Evolutionary conservation across 1,284 basidiomycete genomes (phyloP).

Genomic region (Trichosporon sp.): DNA sequence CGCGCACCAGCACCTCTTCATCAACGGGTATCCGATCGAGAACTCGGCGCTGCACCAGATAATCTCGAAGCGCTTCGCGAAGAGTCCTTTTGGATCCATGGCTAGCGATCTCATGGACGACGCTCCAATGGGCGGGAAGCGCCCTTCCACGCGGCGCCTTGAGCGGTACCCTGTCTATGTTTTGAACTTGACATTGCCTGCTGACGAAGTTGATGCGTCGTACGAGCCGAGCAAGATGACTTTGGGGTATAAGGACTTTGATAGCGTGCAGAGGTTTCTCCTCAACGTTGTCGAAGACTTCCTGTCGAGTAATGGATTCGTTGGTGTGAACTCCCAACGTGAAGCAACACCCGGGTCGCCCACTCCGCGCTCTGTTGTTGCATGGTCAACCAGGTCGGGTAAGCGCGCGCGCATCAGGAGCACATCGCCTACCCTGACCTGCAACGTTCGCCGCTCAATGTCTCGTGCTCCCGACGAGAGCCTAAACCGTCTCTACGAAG

Average conservation of each 20-base stretch:
- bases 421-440: background rate
- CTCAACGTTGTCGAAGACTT: conserved; percentile 61
- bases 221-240: conserved; percentile 68
- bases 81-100: conserved; percentile 30
- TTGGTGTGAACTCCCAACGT: background rate
- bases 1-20: conserved; percentile 77
- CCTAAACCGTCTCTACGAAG: background rate
- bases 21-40: conserved; percentile 72
- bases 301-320: conserved; percentile 63
- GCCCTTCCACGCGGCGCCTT: conserved; percentile 64
- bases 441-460: background rate
- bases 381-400: background rate
- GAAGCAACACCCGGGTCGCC: background rate
- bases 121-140: conserved; percentile 24
- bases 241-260: conserved; percentile 62
- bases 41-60: conserved; percentile 60
- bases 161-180: conserved; percentile 77
- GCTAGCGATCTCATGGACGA: conserved; percentile 45
- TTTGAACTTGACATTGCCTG: conserved; percentile 64
- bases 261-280: conserved; percentile 57
- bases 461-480: background rate
- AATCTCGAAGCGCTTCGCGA: conserved; percentile 62
- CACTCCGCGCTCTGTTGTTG: background rate
- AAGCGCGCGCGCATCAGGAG: background rate
- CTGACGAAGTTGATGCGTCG: conserved; percentile 65